phyloP scores from a whole-genome alignment of 2,329 filamentous ascomycete species.

The Sclerotinia subarctica region DNA sequence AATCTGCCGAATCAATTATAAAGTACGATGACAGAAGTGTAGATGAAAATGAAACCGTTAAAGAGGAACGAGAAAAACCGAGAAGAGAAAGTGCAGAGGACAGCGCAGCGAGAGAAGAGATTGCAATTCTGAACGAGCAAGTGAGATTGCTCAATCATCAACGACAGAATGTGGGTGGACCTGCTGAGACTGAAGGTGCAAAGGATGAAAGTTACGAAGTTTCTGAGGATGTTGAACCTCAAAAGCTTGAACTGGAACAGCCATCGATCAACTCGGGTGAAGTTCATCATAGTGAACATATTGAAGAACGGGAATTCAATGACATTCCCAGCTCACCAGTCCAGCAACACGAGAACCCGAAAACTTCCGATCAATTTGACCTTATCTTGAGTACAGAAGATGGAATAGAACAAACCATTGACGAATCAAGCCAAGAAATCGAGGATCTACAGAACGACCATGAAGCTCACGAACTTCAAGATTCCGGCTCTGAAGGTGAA shows the following conservation, averaged over 20 bases:
- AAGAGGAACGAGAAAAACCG: background rate
- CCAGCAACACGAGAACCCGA: background rate
- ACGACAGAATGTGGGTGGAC: background rate
- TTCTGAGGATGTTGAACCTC: background rate
- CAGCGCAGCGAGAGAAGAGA: background rate
- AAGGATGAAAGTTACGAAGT: background rate
- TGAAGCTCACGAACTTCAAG: background rate
- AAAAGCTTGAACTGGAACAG: background rate
- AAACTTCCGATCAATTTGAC: background rate
- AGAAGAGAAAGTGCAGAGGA: constrained; percentile 3
- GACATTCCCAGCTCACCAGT: background rate
- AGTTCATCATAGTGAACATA: background rate
- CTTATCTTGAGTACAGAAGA: background rate
- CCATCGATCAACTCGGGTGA: background rate
- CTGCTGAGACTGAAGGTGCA: background rate
- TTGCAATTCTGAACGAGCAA: constrained; percentile 7
- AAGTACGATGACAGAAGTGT: background rate
- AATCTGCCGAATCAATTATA: background rate
- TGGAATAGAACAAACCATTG: background rate
- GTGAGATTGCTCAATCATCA: background rate
- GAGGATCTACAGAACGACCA: background rate
- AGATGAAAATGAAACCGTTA: background rate
- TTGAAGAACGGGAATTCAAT: background rate
- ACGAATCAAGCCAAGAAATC: background rate
- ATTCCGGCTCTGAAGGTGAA: background rate